Base-by-base conservation (phyloP, 176 grass and related monocot genomes). In the Avena eriantha region DNA sequence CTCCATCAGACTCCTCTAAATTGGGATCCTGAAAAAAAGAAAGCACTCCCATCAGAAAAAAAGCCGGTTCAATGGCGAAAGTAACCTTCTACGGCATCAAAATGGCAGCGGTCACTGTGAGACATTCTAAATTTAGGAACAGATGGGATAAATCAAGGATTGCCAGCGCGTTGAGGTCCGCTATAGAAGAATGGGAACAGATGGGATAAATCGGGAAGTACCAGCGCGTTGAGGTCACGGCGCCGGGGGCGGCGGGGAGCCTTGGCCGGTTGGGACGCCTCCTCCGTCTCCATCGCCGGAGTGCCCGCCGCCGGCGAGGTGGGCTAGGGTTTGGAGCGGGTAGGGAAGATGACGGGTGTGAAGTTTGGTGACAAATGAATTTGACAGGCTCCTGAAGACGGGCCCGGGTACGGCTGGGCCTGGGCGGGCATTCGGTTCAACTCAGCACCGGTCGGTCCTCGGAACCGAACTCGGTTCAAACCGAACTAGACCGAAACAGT, bases 181-280 rank as follows among this genome's bases (percentile, higher is more conserved):
- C 21, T 70, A 53, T 39, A 2, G n/a, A n/a, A 22, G 47, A 57
- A 77, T 4, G 75, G 19, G 76, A n/a, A 7, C 3, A 21, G 47
- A 51, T 48, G 45, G 53, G 74, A 65, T 58, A 23, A 29, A 71
- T 61, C 24, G 56, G 53, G 65, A 15, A 81, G 39, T 29, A 97
- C 95, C 92, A 94, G 81, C 2, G 85, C 84, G 81, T 93, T 95
- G 87, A 98, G 95, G 85, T 93, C 93, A 29, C 90, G 89, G 77
- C 92, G 85, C 18, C 89, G 83, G 46, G 88, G 83, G 35, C 90
- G 79, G 57, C 86, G 82, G 4, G 92, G 89, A 74, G 91, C 93
- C 83, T 88, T 93, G 22, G 65, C 49, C 26, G 84, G 79, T 2
- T 56, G 54, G 22, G 56, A 71, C 21, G 89, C 78, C 53, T 88